These are phyloP conservation scores for Gillenia trifoliata DNA, from an alignment of 306 rosid genomes.

Conservation along the genomic window DNA sequence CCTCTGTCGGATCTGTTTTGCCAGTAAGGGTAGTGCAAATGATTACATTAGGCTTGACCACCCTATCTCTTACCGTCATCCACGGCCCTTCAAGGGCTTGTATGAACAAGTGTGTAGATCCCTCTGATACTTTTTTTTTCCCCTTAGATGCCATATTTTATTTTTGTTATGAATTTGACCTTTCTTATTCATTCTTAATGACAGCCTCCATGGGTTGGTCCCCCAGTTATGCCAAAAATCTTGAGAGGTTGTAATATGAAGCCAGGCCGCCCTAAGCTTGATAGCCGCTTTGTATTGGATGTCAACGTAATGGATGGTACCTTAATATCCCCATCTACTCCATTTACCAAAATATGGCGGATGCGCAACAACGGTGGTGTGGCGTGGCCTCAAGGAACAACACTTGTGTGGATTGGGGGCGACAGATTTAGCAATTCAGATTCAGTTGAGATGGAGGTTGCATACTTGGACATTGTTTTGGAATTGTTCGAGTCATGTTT, in stretches of 20 bases:
- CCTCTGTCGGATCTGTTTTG: constrained; percentile 74
- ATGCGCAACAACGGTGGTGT: constrained; percentile 68
- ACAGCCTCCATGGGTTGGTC: constrained; percentile 29
- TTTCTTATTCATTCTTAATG: constrained; percentile 1
- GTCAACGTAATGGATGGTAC: constrained; percentile 83
- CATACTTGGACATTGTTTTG: background rate
- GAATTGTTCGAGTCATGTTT: background rate
- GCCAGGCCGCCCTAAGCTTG: constrained; percentile 43
- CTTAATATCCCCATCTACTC: constrained; percentile 67
- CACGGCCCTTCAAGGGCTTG: constrained; percentile 20
- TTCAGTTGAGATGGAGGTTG: constrained; percentile 65
- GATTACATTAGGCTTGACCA: constrained; percentile 70
- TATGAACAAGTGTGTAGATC: constrained; percentile 26
- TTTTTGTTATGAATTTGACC: background rate
- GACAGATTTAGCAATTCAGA: constrained; percentile 34
- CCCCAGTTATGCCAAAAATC: constrained; percentile 22
- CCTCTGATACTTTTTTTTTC: constrained; percentile 1
- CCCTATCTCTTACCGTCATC: constrained; percentile 38
- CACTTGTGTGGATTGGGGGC: constrained; percentile 81
- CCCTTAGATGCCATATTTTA: background rate
- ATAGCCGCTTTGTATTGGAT: constrained; percentile 67
- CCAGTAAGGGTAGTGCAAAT: constrained; percentile 44
- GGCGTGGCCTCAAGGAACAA: constrained; percentile 70
- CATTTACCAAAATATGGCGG: constrained; percentile 91
- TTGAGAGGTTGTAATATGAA: constrained; percentile 27